Evolutionary conservation across 495 filamentous ascomycete species (phyloP).

Genomic region (Xylaria grammica): DNA sequence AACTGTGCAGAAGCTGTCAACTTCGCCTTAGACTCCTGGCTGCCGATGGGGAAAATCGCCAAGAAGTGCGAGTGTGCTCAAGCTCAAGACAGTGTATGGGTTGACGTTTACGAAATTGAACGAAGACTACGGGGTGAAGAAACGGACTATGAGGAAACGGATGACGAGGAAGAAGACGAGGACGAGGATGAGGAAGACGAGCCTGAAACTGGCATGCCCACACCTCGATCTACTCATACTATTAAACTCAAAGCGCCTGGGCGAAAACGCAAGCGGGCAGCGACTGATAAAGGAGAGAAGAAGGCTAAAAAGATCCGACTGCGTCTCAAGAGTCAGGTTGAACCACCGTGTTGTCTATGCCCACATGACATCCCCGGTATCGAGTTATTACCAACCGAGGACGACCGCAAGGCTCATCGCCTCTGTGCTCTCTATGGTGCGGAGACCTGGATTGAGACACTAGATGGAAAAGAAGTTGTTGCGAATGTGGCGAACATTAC

Average conservation of each 20-base stretch:
- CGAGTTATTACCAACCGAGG: conserved; percentile 83
- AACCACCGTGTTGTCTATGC: conserved; percentile 90
- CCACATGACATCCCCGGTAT: conserved; percentile 89
- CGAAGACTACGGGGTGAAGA: conserved; percentile 90
- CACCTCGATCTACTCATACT: conserved; percentile 64
- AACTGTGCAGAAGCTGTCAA: conserved; percentile 99
- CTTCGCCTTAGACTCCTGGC: conserved; percentile 92
- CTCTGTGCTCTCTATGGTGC: conserved; percentile 89
- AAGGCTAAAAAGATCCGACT: conserved; percentile 78
- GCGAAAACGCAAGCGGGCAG: conserved; percentile 56
- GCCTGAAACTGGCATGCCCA: conserved; percentile 63
- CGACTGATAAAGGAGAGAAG: conserved; percentile 47
- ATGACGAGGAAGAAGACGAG: conserved; percentile 75
- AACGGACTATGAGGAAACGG: conserved; percentile 87
- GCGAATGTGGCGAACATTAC: conserved; percentile 79
- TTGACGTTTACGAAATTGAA: conserved; percentile 93
- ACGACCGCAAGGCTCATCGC: conserved; percentile 85
- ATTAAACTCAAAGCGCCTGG: conserved; percentile 60
- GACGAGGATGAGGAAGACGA: conserved; percentile 68
- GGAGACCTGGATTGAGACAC: conserved; percentile 84
- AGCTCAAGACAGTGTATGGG: conserved; percentile 93
- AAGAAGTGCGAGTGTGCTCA: conserved; percentile 93
- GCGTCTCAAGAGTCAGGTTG: conserved; percentile 68
- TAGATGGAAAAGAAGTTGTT: conserved; percentile 71
- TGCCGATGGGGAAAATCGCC: conserved; percentile 93